Base-by-base conservation (phyloP, 495 filamentous ascomycete species). In the Penicillium roqueforti region DNA sequence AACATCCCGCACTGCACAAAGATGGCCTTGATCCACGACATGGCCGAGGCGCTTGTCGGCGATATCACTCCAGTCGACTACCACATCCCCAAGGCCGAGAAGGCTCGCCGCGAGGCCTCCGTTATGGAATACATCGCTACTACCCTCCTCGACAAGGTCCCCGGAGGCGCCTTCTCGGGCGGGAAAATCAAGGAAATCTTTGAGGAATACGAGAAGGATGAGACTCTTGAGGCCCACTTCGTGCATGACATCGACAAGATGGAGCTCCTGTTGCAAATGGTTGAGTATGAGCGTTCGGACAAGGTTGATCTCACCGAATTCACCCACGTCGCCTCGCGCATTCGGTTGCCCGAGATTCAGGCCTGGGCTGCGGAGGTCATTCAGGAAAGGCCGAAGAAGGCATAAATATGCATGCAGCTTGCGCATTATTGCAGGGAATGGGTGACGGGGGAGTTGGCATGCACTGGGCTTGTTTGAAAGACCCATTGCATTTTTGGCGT, bases 161-260 rank as follows among this genome's bases (percentile, higher is more conserved):
- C 87, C 28, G 84, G 84, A 6, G 89, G 87, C 10, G 51, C 60
- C 34, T 50, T 75, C 14, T 76, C 82, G 6, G 91, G 85, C 1
- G 56, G 77, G 38, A 82, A 87, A 40, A 87, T 98, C 40, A 78
- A 84, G 57, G 80, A 70, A 9, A 71, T 96, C 32, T 98, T 93
- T 87, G 80, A 91, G 59, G 93, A 98, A 67, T 98, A 98, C 68
- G 93, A 98, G 71, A 87, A 88, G 36, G 83, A 83, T 6, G 71
- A 83, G 71, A 97, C 93, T 25, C 70, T 83, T 34, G 91, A 97
- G 70, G 86, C 87, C 49, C 73, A 83, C 55, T 98, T 91, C 57
- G 95, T 98, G 14, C 93, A 98, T 63, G 93, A 97, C 73, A 82
- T 98, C 51, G 93, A 98, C 69, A 96, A 97, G 79, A 84, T 97